Conservation (phyloP, 129 eudicot species). For the Sambucus nigra region DNA sequence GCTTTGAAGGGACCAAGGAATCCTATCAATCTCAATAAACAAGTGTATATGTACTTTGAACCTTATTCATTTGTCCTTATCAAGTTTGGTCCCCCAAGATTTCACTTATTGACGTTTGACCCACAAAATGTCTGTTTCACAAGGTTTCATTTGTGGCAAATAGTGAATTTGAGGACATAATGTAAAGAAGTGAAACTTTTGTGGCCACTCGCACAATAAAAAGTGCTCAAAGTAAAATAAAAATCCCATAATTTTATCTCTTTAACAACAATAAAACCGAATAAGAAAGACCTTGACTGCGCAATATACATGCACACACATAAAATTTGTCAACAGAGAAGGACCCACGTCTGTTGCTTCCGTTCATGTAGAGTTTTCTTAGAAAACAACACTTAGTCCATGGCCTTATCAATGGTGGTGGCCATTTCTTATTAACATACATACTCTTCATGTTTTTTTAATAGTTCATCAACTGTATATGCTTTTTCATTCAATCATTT, state of each 20-base stretch:
- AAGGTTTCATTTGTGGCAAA: too few relatives aligned
- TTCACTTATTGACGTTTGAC: too few relatives aligned
- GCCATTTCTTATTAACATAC: constrained; percentile 7
- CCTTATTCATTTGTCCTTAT: too few relatives aligned
- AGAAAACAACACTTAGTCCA: not conserved
- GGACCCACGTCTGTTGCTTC: constrained; percentile 32
- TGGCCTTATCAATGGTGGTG: constrained; percentile 2
- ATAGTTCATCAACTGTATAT: not conserved
- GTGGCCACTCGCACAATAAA: too few relatives aligned
- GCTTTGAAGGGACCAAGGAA: constrained; percentile 34
- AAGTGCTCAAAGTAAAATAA: too few relatives aligned
- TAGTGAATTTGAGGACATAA: too few relatives aligned
- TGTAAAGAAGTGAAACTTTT: too few relatives aligned
- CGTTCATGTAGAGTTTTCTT: not conserved
- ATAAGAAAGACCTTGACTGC: constrained; percentile 13
- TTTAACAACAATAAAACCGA: constrained; percentile 7
- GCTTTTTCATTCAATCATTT: constrained; percentile 21
- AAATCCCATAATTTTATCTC: too few relatives aligned
- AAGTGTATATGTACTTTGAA: too few relatives aligned
- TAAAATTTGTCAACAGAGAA: constrained; percentile 24
- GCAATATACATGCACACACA: too few relatives aligned
- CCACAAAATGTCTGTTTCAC: too few relatives aligned
- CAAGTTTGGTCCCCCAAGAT: too few relatives aligned
- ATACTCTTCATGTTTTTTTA: not conserved
- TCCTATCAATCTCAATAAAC: constrained; percentile 19